Base-by-base conservation (phyloP, 139 green algal genomes). In the Picocystis salinarum region DNA sequence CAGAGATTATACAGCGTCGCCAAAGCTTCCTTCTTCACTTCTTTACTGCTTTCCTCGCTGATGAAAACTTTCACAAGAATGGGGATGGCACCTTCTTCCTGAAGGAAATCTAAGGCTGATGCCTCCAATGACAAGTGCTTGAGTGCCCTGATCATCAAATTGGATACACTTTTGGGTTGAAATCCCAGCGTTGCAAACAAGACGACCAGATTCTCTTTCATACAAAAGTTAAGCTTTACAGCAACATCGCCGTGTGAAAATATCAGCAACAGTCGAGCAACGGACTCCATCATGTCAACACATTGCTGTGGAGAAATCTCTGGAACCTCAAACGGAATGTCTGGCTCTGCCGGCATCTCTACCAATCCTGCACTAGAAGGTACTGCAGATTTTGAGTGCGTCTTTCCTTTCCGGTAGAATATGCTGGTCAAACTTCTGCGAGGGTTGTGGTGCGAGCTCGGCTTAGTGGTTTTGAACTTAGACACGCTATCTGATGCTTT, bases 191-290 rank as follows among this genome's bases (percentile, higher is more conserved):
- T n/a, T n/a, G n/a, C 37, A 20, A 47, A 39, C 34, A 66, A 24
- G 0, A 41, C 33, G 5, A 23, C 31, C 18, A 66, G 19, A 25
- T 33, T 37, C 33, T 53, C 42, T 4, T 37, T 50, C 4, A 27
- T 44, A 55, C 55, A 68, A 36, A 82, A 62, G 23, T 52, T 50
- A 1, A 36, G 50, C 54, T 88, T 88, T 31, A 90, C 78, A 15
- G 66, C 50, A 3, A 34, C 48, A 45, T 90, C 78, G 1, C 47
- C 64, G 34, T 74, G 52, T 0, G 55, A 46, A 50, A 86, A 46
- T 50, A 79, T 60, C 42, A 81, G 57, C 66, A 86, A 62, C 66
- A 86, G 62, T 39, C 58, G 47, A 5, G 62, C 48, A 1, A 50
- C 54, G 9, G 42, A 52, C 18, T 62, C 55, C 45, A 73, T 42